Base-by-base conservation (phyloP, 495 filamentous ascomycete species). In the Trichoderma erinaceum region DNA sequence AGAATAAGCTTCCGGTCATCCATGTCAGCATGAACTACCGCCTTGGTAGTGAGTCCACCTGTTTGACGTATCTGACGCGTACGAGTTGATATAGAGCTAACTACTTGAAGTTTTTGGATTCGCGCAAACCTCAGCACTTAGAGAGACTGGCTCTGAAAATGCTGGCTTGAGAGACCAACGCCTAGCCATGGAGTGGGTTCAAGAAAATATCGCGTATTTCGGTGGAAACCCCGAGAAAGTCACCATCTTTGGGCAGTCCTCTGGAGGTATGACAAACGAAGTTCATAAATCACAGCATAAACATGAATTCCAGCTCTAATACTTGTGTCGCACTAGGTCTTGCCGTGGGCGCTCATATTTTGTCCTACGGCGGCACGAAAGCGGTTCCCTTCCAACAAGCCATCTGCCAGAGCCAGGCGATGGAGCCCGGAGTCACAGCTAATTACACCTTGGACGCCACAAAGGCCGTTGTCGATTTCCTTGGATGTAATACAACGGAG, bases 11-110 rank as follows among this genome's bases (percentile, higher is more conserved):
- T n/a, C 50, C 50, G 68, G 80, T 86, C 46, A 82, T 91, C 21
- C 71, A 87, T 16, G 83, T 91, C 18, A 82, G 84, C 70, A 84
- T 89, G 68, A 87, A 87, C 74, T 92, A 92, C 70, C 84, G 89
- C 5, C 74, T 90, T 15, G 80, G 78, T 0, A 70, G 81, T 32
- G 70, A 79, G 8, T 78, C 79, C 67, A 74, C 77, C 72, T 46
- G 43, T 4, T 18, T 46, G 12, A 5, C 77, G 71, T 46, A 84
- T 77, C 13, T 85, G 35, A 38, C 4, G 35, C 35, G 8, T 10
- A 82, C 64, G 83, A 84, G 5, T 86, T 38, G 35, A 86, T 65
- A 86, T 78, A 68, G 83, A 84, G 2, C 71, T 87, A 2, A 78
- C 7, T 25, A 21, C 16, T 23, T n/a, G 74, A 70, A 69, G 69